phyloP scores from a whole-genome alignment of 2,329 filamentous ascomycete species.

The Ophiostoma piceae region DNA sequence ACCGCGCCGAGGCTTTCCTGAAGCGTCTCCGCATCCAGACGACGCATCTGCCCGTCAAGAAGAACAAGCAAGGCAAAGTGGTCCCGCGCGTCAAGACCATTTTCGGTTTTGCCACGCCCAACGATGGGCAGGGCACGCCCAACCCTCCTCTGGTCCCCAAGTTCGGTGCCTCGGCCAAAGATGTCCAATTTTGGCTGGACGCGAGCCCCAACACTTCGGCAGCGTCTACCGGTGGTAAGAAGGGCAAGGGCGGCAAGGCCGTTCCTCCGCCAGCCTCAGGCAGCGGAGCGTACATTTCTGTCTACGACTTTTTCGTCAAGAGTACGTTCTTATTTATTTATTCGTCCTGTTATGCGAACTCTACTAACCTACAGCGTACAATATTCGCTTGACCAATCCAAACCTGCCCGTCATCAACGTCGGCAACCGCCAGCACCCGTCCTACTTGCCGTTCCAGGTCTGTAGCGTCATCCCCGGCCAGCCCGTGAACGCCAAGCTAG shows the following conservation, averaged over 20 bases:
- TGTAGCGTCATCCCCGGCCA: slow-evolving; percentile 55
- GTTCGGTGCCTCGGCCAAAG: slow-evolving; percentile 44
- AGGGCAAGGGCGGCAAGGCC: slow-evolving; percentile 11
- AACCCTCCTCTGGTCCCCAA: slow-evolving; percentile 30
- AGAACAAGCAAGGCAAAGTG: slow-evolving; percentile 33
- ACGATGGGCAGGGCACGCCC: slow-evolving; percentile 33
- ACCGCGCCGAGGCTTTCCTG: slow-evolving; percentile 36
- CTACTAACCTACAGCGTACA: slow-evolving; percentile 32
- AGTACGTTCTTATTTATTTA: slow-evolving; percentile 32
- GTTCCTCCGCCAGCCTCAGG: slow-evolving; percentile 26
- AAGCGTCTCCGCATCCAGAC: slow-evolving; percentile 37
- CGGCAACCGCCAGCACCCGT: slow-evolving; percentile 47
- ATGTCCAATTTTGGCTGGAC: slow-evolving; percentile 52
- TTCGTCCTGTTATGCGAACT: not conserved
- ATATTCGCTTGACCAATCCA: slow-evolving; percentile 36
- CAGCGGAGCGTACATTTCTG: slow-evolving; percentile 43
- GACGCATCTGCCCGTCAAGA: slow-evolving; percentile 37
- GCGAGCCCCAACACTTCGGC: slow-evolving; percentile 6
- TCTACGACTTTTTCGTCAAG: slow-evolving; percentile 47
- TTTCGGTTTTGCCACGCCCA: slow-evolving; percentile 34
- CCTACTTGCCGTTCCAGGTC: slow-evolving; percentile 55
- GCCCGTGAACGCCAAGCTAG: slow-evolving; percentile 46
- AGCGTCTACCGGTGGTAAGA: not conserved
- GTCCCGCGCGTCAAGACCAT: slow-evolving; percentile 39
- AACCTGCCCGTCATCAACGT: slow-evolving; percentile 54